Base-by-base conservation (phyloP, 768 basidiomycete genomes). In the Russula virescens region DNA sequence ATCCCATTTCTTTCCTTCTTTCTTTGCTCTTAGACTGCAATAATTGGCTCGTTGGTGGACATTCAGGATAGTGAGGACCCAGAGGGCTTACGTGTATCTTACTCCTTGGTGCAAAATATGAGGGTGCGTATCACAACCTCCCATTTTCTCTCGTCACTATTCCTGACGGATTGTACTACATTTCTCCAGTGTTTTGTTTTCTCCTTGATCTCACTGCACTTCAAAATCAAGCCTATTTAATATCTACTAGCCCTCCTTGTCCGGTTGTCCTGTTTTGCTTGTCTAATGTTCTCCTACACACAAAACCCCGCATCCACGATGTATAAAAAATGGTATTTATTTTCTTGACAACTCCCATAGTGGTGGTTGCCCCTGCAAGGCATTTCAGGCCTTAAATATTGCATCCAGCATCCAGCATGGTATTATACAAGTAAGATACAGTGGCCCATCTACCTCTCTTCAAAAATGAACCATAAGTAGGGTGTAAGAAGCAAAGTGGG, bases 141-240 rank as follows among this genome's bases (percentile, higher is more conserved):
- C 3, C 10, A 31, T 2, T 26, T 18, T 13, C n/a, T n/a, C n/a
- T n/a, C n/a, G n/a, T n/a, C n/a, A n/a, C n/a, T n/a, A n/a, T n/a
- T n/a, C n/a, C n/a, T n/a, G n/a, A n/a, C n/a, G n/a, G n/a, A n/a
- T 19, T 14, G n/a, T 49, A 13, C 23, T 25, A n/a, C 51, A 2
- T 8, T 31, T 31, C 31, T 19, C 26, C 34, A 99, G 96, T 98
- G 95, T 76, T 83, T 98, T 63, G 95, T 99, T 68, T 97, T 98
- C 75, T 98, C 97, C 10, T 83, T 99, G 65, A 98, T 99, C 73
- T 93, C 94, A 3, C 84, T 99, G 42, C 96, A 99, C 80, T 98
- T 99, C 88, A 98, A 98, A 79, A 98, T 99, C 82, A 98, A 99
- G 81, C 97, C 97, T 18, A 98, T 94, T 69, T 94, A 85, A 77